Conservation (phyloP, 139 green algal species). For the Chlorella sp. region DNA sequence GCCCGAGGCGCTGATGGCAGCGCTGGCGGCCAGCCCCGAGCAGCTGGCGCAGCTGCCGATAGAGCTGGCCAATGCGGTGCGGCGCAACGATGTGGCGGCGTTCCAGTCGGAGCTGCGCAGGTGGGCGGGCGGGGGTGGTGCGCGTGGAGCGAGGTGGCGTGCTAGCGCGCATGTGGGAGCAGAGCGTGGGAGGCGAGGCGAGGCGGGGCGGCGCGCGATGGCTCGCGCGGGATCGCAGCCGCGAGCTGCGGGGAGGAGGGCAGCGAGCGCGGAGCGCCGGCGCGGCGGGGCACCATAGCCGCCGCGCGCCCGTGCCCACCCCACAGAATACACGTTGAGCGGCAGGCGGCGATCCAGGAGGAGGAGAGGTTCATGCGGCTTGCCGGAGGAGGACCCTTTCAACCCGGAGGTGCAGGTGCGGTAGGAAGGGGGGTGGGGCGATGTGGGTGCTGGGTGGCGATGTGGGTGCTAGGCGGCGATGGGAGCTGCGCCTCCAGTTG, state of each 20-base stretch:
- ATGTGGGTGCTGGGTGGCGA: not conserved
- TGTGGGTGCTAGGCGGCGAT: not conserved
- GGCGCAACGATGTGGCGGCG: not conserved
- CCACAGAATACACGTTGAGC: constrained; percentile 29
- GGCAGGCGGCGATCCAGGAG: constrained; percentile 35
- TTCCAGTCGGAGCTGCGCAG: constrained; percentile 22
- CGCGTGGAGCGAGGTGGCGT: no score
- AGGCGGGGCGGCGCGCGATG: no score
- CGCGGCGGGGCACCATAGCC: no score
- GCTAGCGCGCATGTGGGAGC: no score
- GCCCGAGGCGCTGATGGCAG: constrained; percentile 30
- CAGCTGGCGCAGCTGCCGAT: constrained; percentile 16
- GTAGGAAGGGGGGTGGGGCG: not conserved
- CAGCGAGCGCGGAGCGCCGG: no score
- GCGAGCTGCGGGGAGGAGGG: no score
- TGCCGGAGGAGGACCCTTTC: constrained; percentile 85
- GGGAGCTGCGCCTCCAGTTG: not conserved
- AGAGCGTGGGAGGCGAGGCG: no score
- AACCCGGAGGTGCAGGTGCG: constrained; percentile 79
- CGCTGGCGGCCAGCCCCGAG: constrained; percentile 10
- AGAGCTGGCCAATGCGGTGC: constrained; percentile 13
- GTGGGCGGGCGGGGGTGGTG: no score
- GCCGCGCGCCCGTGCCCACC: no score
- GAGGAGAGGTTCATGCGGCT: constrained; percentile 39
- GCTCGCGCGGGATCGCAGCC: no score